These are phyloP conservation scores for Xerocomus amazonicus DNA, from an alignment of 1,284 basidiomycete genomes.

Conservation along the genomic window DNA sequence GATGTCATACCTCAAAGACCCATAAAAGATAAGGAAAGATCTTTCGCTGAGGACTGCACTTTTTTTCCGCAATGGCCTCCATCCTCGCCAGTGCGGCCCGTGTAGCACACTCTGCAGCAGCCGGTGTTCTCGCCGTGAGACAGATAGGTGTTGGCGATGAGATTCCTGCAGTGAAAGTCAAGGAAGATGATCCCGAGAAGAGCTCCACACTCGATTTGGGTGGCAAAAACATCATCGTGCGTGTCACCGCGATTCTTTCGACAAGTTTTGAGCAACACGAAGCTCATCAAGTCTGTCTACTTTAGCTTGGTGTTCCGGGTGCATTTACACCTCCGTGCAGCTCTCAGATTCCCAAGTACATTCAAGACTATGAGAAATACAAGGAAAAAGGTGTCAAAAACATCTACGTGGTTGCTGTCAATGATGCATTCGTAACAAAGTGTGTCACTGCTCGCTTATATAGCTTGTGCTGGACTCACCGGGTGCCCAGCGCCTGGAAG, in stretches of 20 bases:
- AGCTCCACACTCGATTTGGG: slow-evolving; percentile 48
- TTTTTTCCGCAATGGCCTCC: slow-evolving; percentile 41
- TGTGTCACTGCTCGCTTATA: slow-evolving; percentile 12
- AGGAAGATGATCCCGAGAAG: slow-evolving; percentile 51
- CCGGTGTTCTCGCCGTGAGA: slow-evolving; percentile 44
- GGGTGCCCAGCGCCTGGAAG: slow-evolving; percentile 49
- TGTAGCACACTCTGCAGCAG: slow-evolving; percentile 52
- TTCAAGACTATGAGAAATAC: slow-evolving; percentile 49
- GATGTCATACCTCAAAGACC: slow-evolving; percentile 8
- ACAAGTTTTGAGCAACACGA: background rate
- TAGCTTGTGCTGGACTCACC: background rate
- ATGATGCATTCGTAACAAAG: slow-evolving; percentile 52
- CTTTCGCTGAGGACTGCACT: background rate
- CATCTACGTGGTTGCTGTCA: slow-evolving; percentile 57
- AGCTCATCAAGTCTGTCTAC: background rate
- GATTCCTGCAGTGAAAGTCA: slow-evolving; percentile 52
- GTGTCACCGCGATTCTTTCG: slow-evolving; percentile 31
- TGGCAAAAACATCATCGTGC: slow-evolving; percentile 71
- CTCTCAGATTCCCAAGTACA: slow-evolving; percentile 52
- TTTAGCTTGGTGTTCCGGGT: slow-evolving; percentile 43
- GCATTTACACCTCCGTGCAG: slow-evolving; percentile 46
- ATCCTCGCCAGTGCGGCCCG: slow-evolving; percentile 43
- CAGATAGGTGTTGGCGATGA: slow-evolving; percentile 50
- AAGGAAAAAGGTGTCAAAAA: slow-evolving; percentile 50
- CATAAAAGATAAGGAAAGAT: slow-evolving; percentile 6